These are phyloP conservation scores for Neofusicoccum cordaticola DNA, from an alignment of 2,329 filamentous ascomycete genomes.

Conservation along the genomic window DNA sequence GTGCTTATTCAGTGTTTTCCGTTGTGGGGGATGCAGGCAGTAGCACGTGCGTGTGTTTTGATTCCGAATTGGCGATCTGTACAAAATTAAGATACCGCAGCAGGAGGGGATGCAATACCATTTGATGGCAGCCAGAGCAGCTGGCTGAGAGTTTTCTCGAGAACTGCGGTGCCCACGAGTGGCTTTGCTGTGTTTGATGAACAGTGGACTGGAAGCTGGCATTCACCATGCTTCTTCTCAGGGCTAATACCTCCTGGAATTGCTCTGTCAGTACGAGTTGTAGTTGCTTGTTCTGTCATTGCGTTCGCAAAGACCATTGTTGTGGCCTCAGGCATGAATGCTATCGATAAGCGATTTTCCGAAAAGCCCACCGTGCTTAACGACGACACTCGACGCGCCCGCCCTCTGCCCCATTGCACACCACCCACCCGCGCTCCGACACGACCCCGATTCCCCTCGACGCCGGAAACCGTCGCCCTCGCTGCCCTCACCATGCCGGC, in stretches of 20 bases:
- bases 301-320: not conserved
- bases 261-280: no score
- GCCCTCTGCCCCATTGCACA: conserved; percentile 11
- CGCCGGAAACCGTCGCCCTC: conserved; percentile 12
- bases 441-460: not conserved
- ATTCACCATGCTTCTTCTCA: no score
- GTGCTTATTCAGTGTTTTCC: not conserved
- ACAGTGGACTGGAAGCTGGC: no score
- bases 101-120: not conserved
- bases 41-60: not conserved
- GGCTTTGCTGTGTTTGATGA: no score
- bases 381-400: conserved; percentile 15
- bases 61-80: not conserved
- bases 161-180: no score
- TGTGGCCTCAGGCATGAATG: not conserved
- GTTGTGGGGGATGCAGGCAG: not conserved
- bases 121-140: not conserved
- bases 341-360: conserved; percentile 18
- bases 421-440: conserved; percentile 10
- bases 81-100: conserved; percentile 1
- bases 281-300: no score
- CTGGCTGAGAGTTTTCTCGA: not conserved
- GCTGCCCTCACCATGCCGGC: conserved; percentile 52
- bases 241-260: no score
- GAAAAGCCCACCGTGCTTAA: conserved; percentile 17